Evolutionary conservation across 2,329 filamentous ascomycete species (phyloP).

Genomic region (Fusarium sp.): DNA sequence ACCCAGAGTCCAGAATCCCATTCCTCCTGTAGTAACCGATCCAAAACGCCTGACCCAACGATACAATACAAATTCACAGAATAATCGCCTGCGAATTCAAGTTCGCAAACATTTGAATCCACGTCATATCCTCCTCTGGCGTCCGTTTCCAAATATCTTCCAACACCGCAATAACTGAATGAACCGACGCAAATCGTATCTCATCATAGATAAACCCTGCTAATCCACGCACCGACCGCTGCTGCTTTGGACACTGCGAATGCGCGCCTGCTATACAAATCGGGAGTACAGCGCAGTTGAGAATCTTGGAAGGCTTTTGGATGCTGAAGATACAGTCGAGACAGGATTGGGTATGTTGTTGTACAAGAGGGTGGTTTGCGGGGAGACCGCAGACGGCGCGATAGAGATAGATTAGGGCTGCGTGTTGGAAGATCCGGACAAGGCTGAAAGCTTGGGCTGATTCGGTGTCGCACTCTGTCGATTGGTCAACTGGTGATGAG

Average conservation of each 20-base stretch:
- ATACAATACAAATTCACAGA: conserved; percentile 9
- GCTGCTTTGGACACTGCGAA: conserved; percentile 49
- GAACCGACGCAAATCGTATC: conserved; percentile 57
- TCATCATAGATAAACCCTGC: conserved; percentile 48
- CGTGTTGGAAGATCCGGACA: conserved; percentile 57
- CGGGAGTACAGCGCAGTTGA: conserved; percentile 57
- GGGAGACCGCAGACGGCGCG: conserved; percentile 58
- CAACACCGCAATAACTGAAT: conserved; percentile 43
- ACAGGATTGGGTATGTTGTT: conserved; percentile 55
- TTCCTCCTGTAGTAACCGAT: rapidly evolving
- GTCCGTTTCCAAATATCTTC: conserved; percentile 43
- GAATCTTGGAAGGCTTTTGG: conserved; percentile 53
- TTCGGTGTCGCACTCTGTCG: conserved; percentile 45
- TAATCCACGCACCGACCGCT: conserved; percentile 39
- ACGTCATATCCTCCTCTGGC: conserved; percentile 20
- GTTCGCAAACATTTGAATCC: conserved; percentile 45
- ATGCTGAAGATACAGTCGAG: conserved; percentile 56
- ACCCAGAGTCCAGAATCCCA: no score
- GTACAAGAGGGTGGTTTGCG: conserved; percentile 56
- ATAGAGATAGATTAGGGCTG: conserved; percentile 59
- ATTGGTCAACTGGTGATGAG: background rate
- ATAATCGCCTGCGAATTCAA: conserved; percentile 47
- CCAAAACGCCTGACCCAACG: background rate
- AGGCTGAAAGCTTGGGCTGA: conserved; percentile 53
- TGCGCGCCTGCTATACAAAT: conserved; percentile 56